These are phyloP conservation scores for Globisporangium acanthophoron DNA, from an alignment of 352 stramenopile genomes.

Conservation along the genomic window DNA sequence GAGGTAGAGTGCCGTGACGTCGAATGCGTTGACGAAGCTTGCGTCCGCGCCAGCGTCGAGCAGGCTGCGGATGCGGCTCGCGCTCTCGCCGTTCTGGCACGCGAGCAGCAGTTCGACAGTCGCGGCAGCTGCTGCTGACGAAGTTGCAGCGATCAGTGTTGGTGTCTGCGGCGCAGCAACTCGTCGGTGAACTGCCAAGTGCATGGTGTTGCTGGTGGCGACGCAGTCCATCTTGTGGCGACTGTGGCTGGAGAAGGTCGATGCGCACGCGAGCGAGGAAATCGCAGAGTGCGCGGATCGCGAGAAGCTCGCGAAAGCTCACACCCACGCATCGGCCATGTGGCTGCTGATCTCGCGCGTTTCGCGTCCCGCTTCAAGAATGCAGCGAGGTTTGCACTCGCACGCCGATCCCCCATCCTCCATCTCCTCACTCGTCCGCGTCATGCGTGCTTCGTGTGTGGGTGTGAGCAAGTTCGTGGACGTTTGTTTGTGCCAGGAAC, in stretches of 20 bases:
- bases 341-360: neutral
- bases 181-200: too few relatives aligned
- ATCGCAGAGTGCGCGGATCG: neutral
- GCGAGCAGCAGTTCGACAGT: neutral
- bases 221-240: neutral
- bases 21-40: neutral
- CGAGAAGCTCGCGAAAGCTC: neutral
- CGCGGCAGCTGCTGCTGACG: neutral
- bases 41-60: neutral
- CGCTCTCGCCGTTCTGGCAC: neutral
- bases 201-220: neutral
- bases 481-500: too few relatives aligned
- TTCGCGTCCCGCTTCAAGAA: too few relatives aligned
- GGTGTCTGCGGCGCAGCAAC: neutral
- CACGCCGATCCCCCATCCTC: too few relatives aligned
- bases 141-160: neutral
- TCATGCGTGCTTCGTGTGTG: too few relatives aligned
- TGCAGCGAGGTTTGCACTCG: too few relatives aligned
- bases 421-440: too few relatives aligned
- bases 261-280: neutral
- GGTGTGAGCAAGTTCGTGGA: too few relatives aligned
- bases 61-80: neutral
- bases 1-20: conserved; percentile 1
- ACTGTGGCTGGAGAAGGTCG: neutral
- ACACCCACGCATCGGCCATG: neutral